A percentile compares a stretch with the other conserved stretches of the same genome.
Evolutionary conservation across 2,329 filamentous ascomycete species (phyloP).

Genomic region (Pyrenochaeta sp.): DNA sequence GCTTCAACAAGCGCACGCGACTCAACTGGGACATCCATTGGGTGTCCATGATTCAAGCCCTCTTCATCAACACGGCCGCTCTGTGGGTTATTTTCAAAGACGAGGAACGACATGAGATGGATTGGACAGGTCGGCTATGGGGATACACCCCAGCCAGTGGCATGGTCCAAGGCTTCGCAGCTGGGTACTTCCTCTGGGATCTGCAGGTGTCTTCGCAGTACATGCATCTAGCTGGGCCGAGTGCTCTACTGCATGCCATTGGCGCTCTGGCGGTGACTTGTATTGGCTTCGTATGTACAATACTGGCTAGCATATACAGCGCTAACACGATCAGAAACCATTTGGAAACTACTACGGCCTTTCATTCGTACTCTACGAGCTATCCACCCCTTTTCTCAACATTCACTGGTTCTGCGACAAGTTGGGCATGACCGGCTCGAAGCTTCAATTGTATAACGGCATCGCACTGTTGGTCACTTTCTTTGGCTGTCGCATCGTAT

Average conservation of each 20-base stretch:
- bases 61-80: slow-evolving; percentile 73
- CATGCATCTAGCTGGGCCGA: slow-evolving; percentile 74
- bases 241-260: slow-evolving; percentile 77
- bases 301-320: neutral
- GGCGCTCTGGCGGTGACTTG: slow-evolving; percentile 76
- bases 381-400: slow-evolving; percentile 84
- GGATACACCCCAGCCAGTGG: slow-evolving; percentile 78
- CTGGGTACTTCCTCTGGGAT: slow-evolving; percentile 87
- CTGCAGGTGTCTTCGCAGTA: slow-evolving; percentile 72
- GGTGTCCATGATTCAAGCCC: slow-evolving; percentile 78
- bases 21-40: slow-evolving; percentile 90
- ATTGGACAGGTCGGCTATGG: slow-evolving; percentile 74
- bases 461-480: slow-evolving; percentile 74
- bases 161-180: slow-evolving; percentile 77
- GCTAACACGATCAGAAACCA: slow-evolving; percentile 65
- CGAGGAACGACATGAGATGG: slow-evolving; percentile 70
- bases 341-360: slow-evolving; percentile 84
- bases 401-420: slow-evolving; percentile 93
- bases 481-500: slow-evolving; percentile 77
- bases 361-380: slow-evolving; percentile 84
- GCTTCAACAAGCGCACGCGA: slow-evolving; percentile 67
- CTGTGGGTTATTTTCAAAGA: slow-evolving; percentile 74
- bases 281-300: slow-evolving; percentile 74
- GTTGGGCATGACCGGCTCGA: slow-evolving; percentile 76
- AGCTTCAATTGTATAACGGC: slow-evolving; percentile 78